phyloP scores from a whole-genome alignment of 2,329 filamentous ascomycete genomes.

The Paracorniculantispora psalliotae region DNA sequence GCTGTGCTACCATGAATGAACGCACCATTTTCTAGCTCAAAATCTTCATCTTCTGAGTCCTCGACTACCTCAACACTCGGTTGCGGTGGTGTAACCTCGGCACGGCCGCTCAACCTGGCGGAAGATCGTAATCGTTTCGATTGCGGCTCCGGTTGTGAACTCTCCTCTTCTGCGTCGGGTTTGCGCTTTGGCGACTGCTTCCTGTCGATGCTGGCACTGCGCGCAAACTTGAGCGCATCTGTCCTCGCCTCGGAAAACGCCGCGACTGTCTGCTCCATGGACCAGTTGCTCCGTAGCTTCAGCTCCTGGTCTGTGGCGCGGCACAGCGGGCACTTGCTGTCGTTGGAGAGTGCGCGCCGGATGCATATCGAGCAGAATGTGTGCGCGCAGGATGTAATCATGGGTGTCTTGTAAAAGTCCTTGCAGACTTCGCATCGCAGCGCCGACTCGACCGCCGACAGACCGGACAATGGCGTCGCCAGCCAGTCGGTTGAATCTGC shows the following conservation, averaged over 20 bases:
- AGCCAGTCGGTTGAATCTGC: constrained; percentile 85
- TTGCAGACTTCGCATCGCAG: constrained; percentile 97
- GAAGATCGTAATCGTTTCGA: constrained; percentile 51
- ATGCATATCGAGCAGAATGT: constrained; percentile 98
- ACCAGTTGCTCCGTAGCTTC: constrained; percentile 79
- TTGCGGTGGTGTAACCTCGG: constrained; percentile 28
- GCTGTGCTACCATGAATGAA: not conserved
- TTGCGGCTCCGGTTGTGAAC: constrained; percentile 26
- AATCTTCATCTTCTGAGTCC: constrained; percentile 27
- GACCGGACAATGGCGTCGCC: constrained; percentile 58
- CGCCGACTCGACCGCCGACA: constrained; percentile 72
- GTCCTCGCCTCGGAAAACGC: constrained; percentile 65
- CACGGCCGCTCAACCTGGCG: constrained; percentile 40
- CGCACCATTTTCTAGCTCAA: constrained; percentile 25
- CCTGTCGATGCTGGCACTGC: constrained; percentile 19
- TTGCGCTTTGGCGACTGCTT: constrained; percentile 48
- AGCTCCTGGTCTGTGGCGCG: constrained; percentile 74
- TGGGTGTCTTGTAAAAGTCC: constrained; percentile 90
- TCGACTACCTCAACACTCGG: constrained; percentile 20
- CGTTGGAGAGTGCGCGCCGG: constrained; percentile 72
- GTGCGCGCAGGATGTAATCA: constrained; percentile 91
- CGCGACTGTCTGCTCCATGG: constrained; percentile 77
- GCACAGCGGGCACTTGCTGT: constrained; percentile 86
- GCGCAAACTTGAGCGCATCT: constrained; percentile 60
- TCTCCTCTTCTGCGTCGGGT: constrained; percentile 28